These are phyloP conservation scores for Panicum virgatum DNA, from an alignment of 202 grass and related monocot genomes.

Conservation along the genomic window DNA sequence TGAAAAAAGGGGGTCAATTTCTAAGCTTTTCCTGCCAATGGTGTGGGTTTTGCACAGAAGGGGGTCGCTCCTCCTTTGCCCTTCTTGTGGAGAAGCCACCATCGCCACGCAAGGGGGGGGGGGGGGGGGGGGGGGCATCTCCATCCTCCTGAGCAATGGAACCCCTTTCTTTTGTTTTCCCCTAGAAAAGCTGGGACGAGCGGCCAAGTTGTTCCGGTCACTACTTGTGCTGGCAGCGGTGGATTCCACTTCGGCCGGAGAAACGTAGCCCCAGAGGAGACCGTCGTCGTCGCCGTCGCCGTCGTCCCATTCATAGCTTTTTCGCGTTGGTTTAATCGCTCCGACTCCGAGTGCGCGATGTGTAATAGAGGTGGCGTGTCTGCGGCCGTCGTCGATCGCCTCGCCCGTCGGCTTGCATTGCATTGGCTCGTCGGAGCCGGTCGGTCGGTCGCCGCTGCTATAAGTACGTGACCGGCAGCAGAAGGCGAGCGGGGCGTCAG, in stretches of 20 bases:
- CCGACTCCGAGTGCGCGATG: conserved; percentile 31
- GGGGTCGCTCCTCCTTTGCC: background rate
- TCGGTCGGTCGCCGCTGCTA: background rate
- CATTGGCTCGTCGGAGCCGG: background rate
- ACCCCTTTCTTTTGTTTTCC: background rate
- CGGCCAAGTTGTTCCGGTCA: background rate
- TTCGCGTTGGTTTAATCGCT: background rate
- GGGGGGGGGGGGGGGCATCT: conserved; percentile 19
- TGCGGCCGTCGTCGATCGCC: background rate
- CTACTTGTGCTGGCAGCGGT: conserved; percentile 15
- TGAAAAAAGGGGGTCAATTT: background rate
- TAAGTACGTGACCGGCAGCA: background rate
- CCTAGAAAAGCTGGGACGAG: background rate
- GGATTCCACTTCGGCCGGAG: conserved; percentile 45
- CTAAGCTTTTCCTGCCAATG: background rate
- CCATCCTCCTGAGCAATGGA: background rate
- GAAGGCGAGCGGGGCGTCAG: background rate
- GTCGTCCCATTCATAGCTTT: background rate
- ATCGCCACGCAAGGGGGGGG: conserved; percentile 13
- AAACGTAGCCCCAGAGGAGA: conserved; percentile 22
- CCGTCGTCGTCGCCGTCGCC: background rate
- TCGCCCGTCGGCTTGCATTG: background rate
- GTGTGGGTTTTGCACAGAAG: background rate
- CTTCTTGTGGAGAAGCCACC: conserved; percentile 38
- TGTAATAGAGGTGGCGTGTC: background rate